phyloP scores from a whole-genome alignment of 2,329 filamentous ascomycete genomes.

The Exophiala spinifera region DNA sequence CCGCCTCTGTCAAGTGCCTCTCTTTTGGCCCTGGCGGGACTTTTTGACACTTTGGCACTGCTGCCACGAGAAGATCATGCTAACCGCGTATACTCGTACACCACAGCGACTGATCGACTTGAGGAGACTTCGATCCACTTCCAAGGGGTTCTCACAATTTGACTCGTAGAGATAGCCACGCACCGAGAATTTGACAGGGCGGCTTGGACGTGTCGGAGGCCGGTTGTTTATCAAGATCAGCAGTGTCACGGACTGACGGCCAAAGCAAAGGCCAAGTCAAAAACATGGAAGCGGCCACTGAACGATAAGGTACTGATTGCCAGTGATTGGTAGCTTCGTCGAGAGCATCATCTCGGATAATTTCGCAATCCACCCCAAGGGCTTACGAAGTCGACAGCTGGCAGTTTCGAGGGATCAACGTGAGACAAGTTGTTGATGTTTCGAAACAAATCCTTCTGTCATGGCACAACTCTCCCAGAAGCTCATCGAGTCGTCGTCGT shows the following conservation, averaged over 20 bases:
- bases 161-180: neutral
- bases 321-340: conserved; percentile 12
- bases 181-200: neutral
- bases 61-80: neutral
- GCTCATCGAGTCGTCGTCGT: too few species aligned
- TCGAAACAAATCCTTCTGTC: conserved; percentile 6
- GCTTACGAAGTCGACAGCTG: conserved; percentile 10
- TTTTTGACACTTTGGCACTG: conserved; percentile 5
- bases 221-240: conserved; percentile 1
- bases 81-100: too few species aligned
- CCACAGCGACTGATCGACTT: too few species aligned
- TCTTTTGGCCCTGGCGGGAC: neutral
- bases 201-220: neutral
- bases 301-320: conserved; percentile 17
- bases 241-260: neutral
- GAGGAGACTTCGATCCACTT: neutral
- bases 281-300: neutral
- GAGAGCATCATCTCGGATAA: conserved; percentile 18
- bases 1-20: neutral
- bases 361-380: neutral
- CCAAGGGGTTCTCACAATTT: neutral
- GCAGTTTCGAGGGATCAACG: conserved; percentile 14
- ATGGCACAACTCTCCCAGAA: neutral
- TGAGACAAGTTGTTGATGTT: conserved; percentile 17
- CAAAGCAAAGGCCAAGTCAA: neutral